Evolutionary conservation across 2,329 filamentous ascomycete genomes (phyloP).

Genomic region (Huntiella abstrusa): DNA sequence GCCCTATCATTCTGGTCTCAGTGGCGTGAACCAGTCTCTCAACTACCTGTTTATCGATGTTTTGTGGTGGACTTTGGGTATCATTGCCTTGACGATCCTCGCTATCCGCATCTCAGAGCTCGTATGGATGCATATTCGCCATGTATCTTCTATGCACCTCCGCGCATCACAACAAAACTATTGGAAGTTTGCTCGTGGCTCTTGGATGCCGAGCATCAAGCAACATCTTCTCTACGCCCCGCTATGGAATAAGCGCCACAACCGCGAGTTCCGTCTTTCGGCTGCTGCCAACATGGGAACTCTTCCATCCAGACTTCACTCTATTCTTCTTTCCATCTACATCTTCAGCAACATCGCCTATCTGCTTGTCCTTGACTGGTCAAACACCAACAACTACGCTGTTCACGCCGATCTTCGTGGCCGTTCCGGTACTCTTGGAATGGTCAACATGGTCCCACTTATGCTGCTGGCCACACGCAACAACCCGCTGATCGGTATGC

Average conservation of each 20-base stretch:
- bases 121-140: slow-evolving; percentile 35
- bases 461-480: slow-evolving; percentile 59
- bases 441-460: slow-evolving; percentile 61
- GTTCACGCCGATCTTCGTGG: slow-evolving; percentile 45
- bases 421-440: slow-evolving; percentile 49
- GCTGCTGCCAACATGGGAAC: slow-evolving; percentile 41
- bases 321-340: slow-evolving; percentile 36
- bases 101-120: slow-evolving; percentile 34
- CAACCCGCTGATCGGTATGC: slow-evolving; percentile 54
- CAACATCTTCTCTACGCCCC: slow-evolving; percentile 42
- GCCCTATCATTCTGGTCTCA: slow-evolving; percentile 35
- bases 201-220: slow-evolving; percentile 43
- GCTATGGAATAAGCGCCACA: slow-evolving; percentile 45
- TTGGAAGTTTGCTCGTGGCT: slow-evolving; percentile 38
- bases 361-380: slow-evolving; percentile 43
- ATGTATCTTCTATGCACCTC: slow-evolving; percentile 38
- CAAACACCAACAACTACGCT: slow-evolving; percentile 36
- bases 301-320: slow-evolving; percentile 47
- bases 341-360: slow-evolving; percentile 42
- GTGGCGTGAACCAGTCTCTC: slow-evolving; percentile 39
- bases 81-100: slow-evolving; percentile 34
- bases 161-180: slow-evolving; percentile 34
- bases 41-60: slow-evolving; percentile 38
- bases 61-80: slow-evolving; percentile 42
- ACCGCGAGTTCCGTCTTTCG: slow-evolving; percentile 45